Evolutionary conservation across 1,139 yeast species (phyloP), one percentile per base, ranked within the genome.

Genomic region (Debaryomyces psychrophilus): DNA sequence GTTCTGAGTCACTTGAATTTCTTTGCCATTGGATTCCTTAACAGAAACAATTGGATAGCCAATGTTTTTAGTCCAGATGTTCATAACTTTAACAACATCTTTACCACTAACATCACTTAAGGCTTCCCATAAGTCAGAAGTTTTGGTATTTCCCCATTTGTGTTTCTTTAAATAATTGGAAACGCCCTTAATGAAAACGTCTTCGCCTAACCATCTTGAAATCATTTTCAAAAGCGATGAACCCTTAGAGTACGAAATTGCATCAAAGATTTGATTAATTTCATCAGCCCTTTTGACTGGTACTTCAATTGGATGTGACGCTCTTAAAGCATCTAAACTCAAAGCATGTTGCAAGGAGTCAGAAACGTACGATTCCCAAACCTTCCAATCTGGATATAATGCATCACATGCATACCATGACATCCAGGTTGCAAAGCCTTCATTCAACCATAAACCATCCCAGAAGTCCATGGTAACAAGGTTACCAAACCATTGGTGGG

Each of bases 401-500:
- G 81, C 74, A 64, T 88, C 87, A 57, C 87, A 81, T 3, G 95
- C 87, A 58, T 81, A 78, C 83, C 87, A 87, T 2, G 93, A 87
- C 76, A 87, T 87, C 92, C 88, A 86, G 43, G 93, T 87, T 44
- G 93, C 95, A 61, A 87, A 87, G 23, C 96, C 96, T 69, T 89
- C 96, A 65, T 89, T 89, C 55, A 89, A 78, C 95, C 96, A 89
- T 53, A 89, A 78, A 50, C 88, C 95, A 65, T 89, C 95, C 96
- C 96, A 89, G 90, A 93, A 89, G 58, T 87, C 88, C 96, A 89
- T 89, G 51, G 96, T 89, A 49, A 88, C 96, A 59, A 89, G 73
- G 68, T 89, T 85, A 54, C 96, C 96, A 65, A 89, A 89, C 96
- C 96, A 89, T 69, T 89, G 96, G 65, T 89, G 96, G 22, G 96